Percentiles rank a stretch among this genome's conserved stretches.
These are phyloP conservation scores for Echium plantagineum DNA, from an alignment of 257 asterid species.

Conservation along the genomic window DNA sequence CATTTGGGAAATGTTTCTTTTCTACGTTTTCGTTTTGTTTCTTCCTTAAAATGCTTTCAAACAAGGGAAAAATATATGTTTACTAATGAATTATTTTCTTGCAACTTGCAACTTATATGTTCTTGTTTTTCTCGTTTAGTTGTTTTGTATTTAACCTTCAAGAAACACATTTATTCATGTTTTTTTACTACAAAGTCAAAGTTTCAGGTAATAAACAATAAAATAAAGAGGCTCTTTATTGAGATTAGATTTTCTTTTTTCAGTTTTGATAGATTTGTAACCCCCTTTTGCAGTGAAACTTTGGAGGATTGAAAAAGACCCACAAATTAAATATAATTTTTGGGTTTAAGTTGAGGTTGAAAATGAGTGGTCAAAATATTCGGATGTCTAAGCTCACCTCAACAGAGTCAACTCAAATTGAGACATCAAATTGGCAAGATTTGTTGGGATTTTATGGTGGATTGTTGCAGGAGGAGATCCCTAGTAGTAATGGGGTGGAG, in stretches of 20 bases:
- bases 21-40: background rate
- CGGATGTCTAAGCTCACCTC: background rate
- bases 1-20: too few species aligned
- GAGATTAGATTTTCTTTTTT: too few species aligned
- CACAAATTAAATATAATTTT: too few species aligned
- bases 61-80: background rate
- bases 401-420: background rate
- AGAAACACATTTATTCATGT: too few species aligned
- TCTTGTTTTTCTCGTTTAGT: too few species aligned
- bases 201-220: too few species aligned
- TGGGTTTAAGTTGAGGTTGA: background rate
- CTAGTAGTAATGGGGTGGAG: background rate
- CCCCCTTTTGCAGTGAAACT: background rate
- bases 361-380: background rate
- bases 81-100: too few species aligned
- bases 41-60: background rate
- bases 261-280: background rate
- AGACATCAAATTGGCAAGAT: background rate
- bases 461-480: background rate
- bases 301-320: too few species aligned
- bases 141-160: too few species aligned
- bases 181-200: too few species aligned
- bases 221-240: too few species aligned
- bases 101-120: too few species aligned
- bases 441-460: constrained; percentile 1